Evolutionary conservation across 164 flowering plant species (phyloP).

Genomic region (Buxus sempervirens): DNA sequence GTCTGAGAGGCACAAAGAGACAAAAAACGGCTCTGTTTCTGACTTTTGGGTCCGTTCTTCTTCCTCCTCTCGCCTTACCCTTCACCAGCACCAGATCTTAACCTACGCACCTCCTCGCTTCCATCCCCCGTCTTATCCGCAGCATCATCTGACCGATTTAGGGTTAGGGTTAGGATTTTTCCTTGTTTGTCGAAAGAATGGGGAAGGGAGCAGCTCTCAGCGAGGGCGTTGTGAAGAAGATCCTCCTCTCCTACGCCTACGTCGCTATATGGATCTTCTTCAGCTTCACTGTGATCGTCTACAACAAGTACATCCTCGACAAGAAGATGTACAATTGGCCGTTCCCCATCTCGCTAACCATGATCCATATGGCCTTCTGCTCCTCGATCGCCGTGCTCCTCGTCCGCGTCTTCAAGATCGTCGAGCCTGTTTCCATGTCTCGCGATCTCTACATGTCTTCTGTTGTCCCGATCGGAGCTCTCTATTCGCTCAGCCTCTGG

Average conservation of each 20-base stretch:
- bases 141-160: no score
- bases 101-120: no score
- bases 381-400: slow-evolving; percentile 25
- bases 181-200: not conserved
- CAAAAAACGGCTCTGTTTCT: no score
- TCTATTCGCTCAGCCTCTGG: slow-evolving; percentile 27
- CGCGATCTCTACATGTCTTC: slow-evolving; percentile 17
- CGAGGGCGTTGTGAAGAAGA: slow-evolving; percentile 23
- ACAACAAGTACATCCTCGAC: slow-evolving; percentile 38
- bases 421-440: slow-evolving; percentile 23
- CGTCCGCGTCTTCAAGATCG: slow-evolving; percentile 21
- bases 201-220: not conserved
- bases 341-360: slow-evolving; percentile 30
- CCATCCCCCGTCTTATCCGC: no score
- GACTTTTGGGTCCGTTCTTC: no score
- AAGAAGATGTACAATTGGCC: slow-evolving; percentile 33
- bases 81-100: no score
- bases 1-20: no score
- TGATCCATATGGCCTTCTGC: slow-evolving; percentile 31
- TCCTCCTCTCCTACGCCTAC: slow-evolving; percentile 26
- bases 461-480: slow-evolving; percentile 27
- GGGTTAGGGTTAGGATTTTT: not conserved
- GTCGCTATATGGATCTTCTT: slow-evolving; percentile 30
- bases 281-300: slow-evolving; percentile 27
- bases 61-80: no score